Evolutionary conservation across 2,329 filamentous ascomycete genomes (phyloP), one percentile per base, ranked within the genome.

Genomic region (Aureobasidium sp.): DNA sequence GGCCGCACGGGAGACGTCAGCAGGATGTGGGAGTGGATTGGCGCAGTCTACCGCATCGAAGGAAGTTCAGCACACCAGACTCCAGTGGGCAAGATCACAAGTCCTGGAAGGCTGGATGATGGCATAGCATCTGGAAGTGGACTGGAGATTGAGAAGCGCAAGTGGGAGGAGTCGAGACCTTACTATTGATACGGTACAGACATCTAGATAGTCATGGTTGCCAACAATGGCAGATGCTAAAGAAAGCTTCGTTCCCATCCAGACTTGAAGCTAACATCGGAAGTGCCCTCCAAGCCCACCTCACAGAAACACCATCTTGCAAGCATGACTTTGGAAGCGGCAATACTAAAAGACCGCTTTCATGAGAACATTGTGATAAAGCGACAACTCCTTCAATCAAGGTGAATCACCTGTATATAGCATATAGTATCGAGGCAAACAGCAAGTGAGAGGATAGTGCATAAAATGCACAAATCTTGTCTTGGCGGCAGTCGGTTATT

Each of bases 21-120:
- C 52, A 79, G 84, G 52, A 82, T 84, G 61, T 88, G 86, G 86
- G 85, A 87, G 69, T 88, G 86, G 86, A 83, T 87, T 66, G 86
- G 86, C 7, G 82, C 83, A 15, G 77, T 83, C 56, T 68, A 69
- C 12, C 63, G 66, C 17, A 64, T 74, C 41, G 72, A 72, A 64
- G 68, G 67, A 17, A 62, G 31, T 27, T 63, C 64, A 11, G 63
- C 70, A 42, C 65, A 69, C 53, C 67, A 67, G 63, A 71, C 68
- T 49, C 68, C 69, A 37, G 59, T 63, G 4, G 57, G 65, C 9
- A 58, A 61, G 47, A 67, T 66, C 29, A 65, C 66, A 20, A 49
- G 20, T 9, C 41, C 49, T 22, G 51, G 51, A 41, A 55, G 51
- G 20, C 31, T 60, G 55, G 62, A 59, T 9, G 39, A 59, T 14